phyloP scores from a whole-genome alignment of 2,329 filamentous ascomycete genomes.

The Pseudopithomyces maydicus region DNA sequence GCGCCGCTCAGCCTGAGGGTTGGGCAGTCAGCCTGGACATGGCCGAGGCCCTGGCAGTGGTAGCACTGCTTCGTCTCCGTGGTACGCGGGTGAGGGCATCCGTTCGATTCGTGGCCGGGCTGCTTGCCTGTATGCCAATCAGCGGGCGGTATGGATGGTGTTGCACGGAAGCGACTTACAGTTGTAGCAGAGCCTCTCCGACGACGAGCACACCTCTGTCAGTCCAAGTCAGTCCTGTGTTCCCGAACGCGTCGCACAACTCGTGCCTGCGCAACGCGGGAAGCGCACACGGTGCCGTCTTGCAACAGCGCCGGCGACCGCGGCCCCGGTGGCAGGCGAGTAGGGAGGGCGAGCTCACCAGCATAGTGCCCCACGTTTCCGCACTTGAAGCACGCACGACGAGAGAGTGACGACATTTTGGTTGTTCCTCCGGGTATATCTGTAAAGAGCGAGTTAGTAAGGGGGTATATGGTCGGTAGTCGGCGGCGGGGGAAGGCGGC shows the following conservation, averaged over 20 bases:
- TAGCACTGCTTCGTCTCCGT: slow-evolving; percentile 99
- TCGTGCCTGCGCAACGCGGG: slow-evolving; percentile 25
- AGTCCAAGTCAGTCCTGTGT: slow-evolving; percentile 26
- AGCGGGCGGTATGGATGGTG: slow-evolving; percentile 15
- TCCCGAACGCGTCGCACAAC: slow-evolving; percentile 10
- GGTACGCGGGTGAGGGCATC: slow-evolving; percentile 93
- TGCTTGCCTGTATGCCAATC: slow-evolving; percentile 68
- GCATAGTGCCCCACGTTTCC: slow-evolving; percentile 61
- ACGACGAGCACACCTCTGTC: slow-evolving; percentile 91
- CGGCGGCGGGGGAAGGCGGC: too few species aligned
- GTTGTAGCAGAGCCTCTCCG: slow-evolving; percentile 99
- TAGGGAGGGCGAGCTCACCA: slow-evolving; percentile 40
- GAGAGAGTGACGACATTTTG: slow-evolving; percentile 59
- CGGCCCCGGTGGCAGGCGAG: slow-evolving; percentile 23
- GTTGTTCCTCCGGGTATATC: slow-evolving; percentile 39
- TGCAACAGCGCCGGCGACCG: slow-evolving; percentile 18
- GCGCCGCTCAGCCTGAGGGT: slow-evolving; percentile 88
- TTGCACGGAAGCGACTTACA: slow-evolving; percentile 63
- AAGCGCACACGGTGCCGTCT: slow-evolving; percentile 14
- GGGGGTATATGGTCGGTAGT: slow-evolving; percentile 11
- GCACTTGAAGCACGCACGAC: slow-evolving; percentile 60
- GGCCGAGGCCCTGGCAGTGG: slow-evolving; percentile 96
- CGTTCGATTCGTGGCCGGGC: slow-evolving; percentile 95
- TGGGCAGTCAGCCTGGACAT: slow-evolving; percentile 98
- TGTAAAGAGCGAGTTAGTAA: slow-evolving; percentile 27